These are phyloP conservation scores for Zymoseptoria pseudotritici DNA, from an alignment of 2,329 filamentous ascomycete species.

Conservation along the genomic window DNA sequence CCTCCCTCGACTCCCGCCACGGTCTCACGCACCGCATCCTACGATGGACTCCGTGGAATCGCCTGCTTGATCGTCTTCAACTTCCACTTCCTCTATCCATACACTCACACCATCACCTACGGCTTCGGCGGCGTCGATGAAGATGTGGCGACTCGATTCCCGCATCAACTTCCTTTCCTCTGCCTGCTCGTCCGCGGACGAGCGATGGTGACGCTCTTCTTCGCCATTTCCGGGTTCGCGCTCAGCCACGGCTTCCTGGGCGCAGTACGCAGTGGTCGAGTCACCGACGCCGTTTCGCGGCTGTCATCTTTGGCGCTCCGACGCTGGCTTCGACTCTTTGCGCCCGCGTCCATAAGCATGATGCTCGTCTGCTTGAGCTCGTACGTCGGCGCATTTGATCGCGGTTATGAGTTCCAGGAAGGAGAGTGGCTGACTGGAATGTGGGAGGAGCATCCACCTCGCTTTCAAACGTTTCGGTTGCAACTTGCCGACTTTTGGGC, in stretches of 20 bases:
- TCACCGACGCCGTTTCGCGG: slow-evolving; percentile 1
- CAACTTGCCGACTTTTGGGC: slow-evolving; percentile 2
- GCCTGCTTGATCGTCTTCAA: slow-evolving; percentile 15
- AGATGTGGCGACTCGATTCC: slow-evolving; percentile 1
- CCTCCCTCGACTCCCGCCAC: neutral
- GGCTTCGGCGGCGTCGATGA: slow-evolving; percentile 2
- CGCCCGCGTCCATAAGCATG: slow-evolving; percentile 11
- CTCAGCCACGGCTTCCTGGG: slow-evolving; percentile 10
- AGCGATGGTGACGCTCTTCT: slow-evolving; percentile 14
- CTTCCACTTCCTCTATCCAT: slow-evolving; percentile 11
- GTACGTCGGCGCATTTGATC: slow-evolving; percentile 7
- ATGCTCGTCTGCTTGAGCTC: slow-evolving; percentile 5
- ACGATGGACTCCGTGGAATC: slow-evolving; percentile 11
- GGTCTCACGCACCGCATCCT: slow-evolving; percentile 1
- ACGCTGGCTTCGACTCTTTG: slow-evolving; percentile 8
- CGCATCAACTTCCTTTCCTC: slow-evolving; percentile 11
- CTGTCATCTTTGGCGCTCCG: slow-evolving; percentile 4
- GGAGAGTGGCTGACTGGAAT: slow-evolving; percentile 3
- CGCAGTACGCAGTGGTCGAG: slow-evolving; percentile 1
- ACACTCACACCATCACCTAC: slow-evolving; percentile 6
- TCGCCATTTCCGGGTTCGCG: slow-evolving; percentile 12
- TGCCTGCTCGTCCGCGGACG: slow-evolving; percentile 11
- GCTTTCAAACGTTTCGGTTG: neutral
- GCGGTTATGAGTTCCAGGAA: slow-evolving; percentile 1
- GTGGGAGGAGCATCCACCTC: slow-evolving; percentile 13